Evolutionary conservation across 495 filamentous ascomycete genomes (phyloP).

Genomic region (Neurospora sp.): DNA sequence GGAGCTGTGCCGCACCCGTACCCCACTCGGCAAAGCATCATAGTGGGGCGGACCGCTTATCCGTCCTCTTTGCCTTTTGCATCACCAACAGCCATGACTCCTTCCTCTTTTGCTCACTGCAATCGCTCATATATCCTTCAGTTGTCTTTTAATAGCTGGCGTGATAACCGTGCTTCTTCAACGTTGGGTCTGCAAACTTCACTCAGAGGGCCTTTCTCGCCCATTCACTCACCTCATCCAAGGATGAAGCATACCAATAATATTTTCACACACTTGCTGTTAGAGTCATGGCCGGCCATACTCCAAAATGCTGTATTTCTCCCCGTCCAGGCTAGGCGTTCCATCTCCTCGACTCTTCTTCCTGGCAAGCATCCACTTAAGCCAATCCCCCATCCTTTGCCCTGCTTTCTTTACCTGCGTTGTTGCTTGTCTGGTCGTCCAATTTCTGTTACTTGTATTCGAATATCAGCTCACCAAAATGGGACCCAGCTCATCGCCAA

Average conservation of each 20-base stretch:
- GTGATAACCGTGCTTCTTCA: not conserved
- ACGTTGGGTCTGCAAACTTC: not conserved
- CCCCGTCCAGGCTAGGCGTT: not conserved
- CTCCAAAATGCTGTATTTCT: not conserved
- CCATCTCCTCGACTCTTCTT: not conserved
- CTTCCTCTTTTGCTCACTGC: not conserved
- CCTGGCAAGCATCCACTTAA: not conserved
- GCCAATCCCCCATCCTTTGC: too few relatives aligned
- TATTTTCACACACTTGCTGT: not conserved
- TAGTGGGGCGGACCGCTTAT: not conserved
- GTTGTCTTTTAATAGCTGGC: not conserved
- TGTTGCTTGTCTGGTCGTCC: not conserved
- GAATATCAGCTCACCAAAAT: not conserved
- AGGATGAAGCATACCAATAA: not conserved
- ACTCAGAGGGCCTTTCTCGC: not conserved
- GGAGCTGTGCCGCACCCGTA: not conserved
- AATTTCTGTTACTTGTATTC: not conserved
- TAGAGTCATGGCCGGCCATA: not conserved
- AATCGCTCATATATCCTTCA: not conserved
- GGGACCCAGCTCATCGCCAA: not conserved
- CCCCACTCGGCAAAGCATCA: not conserved
- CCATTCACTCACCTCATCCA: not conserved
- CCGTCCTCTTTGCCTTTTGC: not conserved
- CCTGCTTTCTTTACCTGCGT: too few relatives aligned
- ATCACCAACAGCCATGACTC: too few relatives aligned